phyloP scores from a whole-genome alignment of 192 early-diverging fungal species.

The Coemansia guatemalensis region DNA sequence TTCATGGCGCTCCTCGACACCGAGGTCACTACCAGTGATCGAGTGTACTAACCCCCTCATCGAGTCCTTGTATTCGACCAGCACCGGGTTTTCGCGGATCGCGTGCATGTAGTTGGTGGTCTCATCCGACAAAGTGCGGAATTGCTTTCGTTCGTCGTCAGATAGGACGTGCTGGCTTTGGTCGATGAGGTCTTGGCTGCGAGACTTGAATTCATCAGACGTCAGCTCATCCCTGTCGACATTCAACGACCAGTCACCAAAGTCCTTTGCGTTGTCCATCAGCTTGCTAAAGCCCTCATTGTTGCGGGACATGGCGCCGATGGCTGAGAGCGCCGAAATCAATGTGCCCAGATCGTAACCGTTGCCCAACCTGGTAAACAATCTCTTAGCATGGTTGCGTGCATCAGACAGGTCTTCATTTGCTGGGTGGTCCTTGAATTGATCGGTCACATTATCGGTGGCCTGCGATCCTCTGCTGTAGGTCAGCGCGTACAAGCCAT shows the following conservation, averaged over 20 bases:
- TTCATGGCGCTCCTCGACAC: conserved; percentile 29
- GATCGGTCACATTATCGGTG: conserved; percentile 11
- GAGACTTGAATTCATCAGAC: conserved; percentile 39
- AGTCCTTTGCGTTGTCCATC: conserved; percentile 25
- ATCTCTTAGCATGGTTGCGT: conserved; percentile 17
- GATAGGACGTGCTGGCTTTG: conserved; percentile 27
- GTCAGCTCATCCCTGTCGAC: conserved; percentile 44
- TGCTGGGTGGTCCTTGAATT: conserved; percentile 32
- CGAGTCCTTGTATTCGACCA: conserved; percentile 36
- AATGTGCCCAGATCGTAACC: conserved; percentile 39
- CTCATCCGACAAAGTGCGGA: conserved; percentile 25
- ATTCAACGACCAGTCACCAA: conserved; percentile 44
- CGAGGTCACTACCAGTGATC: conserved; percentile 25
- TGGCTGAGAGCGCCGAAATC: conserved; percentile 17
- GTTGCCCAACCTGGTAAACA: conserved; percentile 38
- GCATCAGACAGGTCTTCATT: conserved; percentile 30
- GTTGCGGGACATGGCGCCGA: conserved; percentile 34
- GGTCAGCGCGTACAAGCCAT: conserved; percentile 25
- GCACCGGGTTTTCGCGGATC: conserved; percentile 33
- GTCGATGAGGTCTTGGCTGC: conserved; percentile 32
- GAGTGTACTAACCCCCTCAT: conserved; percentile 29
- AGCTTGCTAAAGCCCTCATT: conserved; percentile 34
- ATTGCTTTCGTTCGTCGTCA: conserved; percentile 32
- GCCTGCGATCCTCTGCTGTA: conserved; percentile 11
- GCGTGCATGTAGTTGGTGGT: conserved; percentile 29